These are phyloP conservation scores for Phaeosphaeria sp. DNA, from an alignment of 2,329 filamentous ascomycete genomes.

Conservation along the genomic window DNA sequence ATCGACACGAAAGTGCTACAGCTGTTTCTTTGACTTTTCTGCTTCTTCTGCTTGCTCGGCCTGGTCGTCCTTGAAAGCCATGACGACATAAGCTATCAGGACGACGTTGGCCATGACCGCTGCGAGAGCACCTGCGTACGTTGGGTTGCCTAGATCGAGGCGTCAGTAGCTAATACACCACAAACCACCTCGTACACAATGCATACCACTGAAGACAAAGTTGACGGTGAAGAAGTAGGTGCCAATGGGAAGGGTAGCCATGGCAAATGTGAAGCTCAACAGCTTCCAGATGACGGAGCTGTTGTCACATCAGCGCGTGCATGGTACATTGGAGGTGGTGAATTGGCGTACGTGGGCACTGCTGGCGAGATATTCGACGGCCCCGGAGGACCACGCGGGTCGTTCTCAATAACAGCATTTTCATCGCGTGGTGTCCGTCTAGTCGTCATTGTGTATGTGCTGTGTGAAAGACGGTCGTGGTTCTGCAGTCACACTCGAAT, in stretches of 20 bases:
- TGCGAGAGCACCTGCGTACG: conserved; percentile 82
- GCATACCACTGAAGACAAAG: conserved; percentile 75
- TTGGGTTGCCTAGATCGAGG: conserved; percentile 74
- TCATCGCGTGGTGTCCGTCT: conserved; percentile 70
- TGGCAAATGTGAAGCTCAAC: conserved; percentile 86
- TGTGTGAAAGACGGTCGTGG: not conserved
- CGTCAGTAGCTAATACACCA: conserved; percentile 1
- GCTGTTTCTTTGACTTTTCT: conserved; percentile 49
- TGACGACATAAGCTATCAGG: conserved; percentile 85
- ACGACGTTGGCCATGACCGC: conserved; percentile 92
- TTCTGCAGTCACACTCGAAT: not conserved
- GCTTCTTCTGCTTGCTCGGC: conserved; percentile 56
- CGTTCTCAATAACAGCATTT: conserved; percentile 66
- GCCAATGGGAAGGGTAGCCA: conserved; percentile 86
- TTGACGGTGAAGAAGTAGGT: conserved; percentile 86
- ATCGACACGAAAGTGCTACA: conserved; percentile 17
- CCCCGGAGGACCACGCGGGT: conserved; percentile 39
- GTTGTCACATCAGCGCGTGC: not conserved
- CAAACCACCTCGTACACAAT: not conserved
- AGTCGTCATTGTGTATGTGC: conserved; percentile 66
- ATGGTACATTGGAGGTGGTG: not conserved
- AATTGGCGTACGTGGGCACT: conserved; percentile 73
- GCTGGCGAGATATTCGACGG: conserved; percentile 81
- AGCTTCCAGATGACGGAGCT: conserved; percentile 90
- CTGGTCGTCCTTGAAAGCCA: conserved; percentile 88